Percentiles rank a stretch among this genome's conserved stretches.
These are phyloP conservation scores for Aspergillus novoparasiticus DNA, from an alignment of 2,329 filamentous ascomycete genomes.

Conservation along the genomic window DNA sequence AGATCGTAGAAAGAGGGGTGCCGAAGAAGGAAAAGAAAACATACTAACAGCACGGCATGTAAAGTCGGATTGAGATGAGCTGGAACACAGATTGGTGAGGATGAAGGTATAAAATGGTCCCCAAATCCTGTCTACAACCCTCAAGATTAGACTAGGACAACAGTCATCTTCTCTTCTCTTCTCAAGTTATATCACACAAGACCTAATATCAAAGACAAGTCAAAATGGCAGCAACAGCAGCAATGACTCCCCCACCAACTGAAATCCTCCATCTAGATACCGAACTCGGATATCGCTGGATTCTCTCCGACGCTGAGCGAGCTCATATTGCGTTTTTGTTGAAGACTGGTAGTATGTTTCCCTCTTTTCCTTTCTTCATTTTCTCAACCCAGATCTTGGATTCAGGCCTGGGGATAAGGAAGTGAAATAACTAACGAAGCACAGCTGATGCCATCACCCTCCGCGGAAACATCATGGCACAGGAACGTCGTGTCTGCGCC, in stretches of 20 bases:
- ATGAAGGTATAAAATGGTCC: not conserved
- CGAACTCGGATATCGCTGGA: not conserved
- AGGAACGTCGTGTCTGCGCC: not conserved
- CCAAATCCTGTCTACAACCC: not conserved
- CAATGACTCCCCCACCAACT: not conserved
- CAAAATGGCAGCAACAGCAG: not conserved
- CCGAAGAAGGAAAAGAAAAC: not conserved
- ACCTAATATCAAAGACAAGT: not conserved
- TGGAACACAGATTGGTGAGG: too few species aligned
- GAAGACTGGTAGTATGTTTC: not conserved
- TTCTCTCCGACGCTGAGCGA: not conserved
- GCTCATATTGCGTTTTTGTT: not conserved
- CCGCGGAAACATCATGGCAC: not conserved
- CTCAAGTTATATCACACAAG: not conserved
- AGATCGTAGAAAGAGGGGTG: not conserved
- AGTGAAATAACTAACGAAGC: not conserved
- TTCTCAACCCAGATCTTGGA: too few species aligned
- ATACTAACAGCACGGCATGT: not conserved
- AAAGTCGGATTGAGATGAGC: not conserved
- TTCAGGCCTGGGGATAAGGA: too few species aligned
- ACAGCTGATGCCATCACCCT: not conserved
- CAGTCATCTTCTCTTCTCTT: not conserved
- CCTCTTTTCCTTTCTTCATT: not conserved
- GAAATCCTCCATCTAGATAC: not conserved
- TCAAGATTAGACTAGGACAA: too few species aligned